phyloP scores from a whole-genome alignment of 306 rosid species.

The Quercus bicolor region DNA sequence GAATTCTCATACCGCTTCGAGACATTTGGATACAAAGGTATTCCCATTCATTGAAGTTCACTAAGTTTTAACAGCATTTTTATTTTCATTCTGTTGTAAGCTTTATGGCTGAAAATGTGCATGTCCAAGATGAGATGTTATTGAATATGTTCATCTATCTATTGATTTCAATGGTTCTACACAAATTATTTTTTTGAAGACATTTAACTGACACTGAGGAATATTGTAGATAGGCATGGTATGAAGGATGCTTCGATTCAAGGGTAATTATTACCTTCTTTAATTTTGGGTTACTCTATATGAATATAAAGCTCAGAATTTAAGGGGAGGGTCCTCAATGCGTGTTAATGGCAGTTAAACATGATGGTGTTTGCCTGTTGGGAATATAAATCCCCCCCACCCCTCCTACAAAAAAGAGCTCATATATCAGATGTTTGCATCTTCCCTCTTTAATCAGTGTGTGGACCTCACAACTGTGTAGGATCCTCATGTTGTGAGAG shows the following conservation, averaged over 20 bases:
- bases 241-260: neutral
- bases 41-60: slow-evolving; percentile 1
- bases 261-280: neutral
- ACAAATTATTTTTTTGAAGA: too few species aligned
- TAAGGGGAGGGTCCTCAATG: neutral
- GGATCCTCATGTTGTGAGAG: too few species aligned
- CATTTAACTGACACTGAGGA: too few species aligned
- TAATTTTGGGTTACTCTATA: neutral
- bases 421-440: too few species aligned
- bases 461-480: too few species aligned
- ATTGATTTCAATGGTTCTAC: neutral
- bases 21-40: slow-evolving; percentile 85
- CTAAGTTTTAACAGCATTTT: slow-evolving; percentile 8
- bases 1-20: slow-evolving; percentile 63
- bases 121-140: neutral
- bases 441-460: too few species aligned
- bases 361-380: neutral
- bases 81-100: neutral
- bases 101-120: slow-evolving; percentile 1
- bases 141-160: neutral
- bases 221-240: too few species aligned
- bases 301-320: neutral
- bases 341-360: neutral
- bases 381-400: too few species aligned
- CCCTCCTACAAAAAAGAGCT: too few species aligned